These are phyloP conservation scores for Galium porrigens DNA, from an alignment of 305 asterid genomes.

Conservation along the genomic window DNA sequence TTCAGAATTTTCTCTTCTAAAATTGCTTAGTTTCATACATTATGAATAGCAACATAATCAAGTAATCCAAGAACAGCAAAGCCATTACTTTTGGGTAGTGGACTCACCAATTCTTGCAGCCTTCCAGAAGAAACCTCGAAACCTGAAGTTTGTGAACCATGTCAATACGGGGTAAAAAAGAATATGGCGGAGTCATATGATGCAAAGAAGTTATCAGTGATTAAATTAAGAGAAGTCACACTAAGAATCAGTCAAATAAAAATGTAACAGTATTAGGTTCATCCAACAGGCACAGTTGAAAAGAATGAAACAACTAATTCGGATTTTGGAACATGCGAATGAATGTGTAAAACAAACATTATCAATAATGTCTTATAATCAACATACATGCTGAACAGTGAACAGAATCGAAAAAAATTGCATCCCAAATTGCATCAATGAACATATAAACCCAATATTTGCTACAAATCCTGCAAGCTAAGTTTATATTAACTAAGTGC, in stretches of 20 bases:
- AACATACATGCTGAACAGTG: background rate
- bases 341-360: background rate
- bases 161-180: constrained; percentile 18
- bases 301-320: background rate
- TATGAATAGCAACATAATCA: background rate
- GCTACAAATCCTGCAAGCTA: background rate
- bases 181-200: background rate
- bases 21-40: background rate
- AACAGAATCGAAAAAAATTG: background rate
- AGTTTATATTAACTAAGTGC: background rate
- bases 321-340: background rate
- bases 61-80: background rate
- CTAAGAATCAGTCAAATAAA: background rate
- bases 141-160: constrained; percentile 36
- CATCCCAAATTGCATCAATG: background rate
- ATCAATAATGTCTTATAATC: background rate
- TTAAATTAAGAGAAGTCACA: constrained; percentile 1
- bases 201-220: background rate
- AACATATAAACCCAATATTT: too few species aligned
- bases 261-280: background rate
- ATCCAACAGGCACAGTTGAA: background rate
- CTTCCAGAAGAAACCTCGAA: constrained; percentile 82
- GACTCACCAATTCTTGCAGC: constrained; percentile 67
- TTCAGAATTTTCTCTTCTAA: background rate
- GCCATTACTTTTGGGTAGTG: background rate